Conservation (phyloP, 345 rosid species). For the Lepidium sativum region DNA sequence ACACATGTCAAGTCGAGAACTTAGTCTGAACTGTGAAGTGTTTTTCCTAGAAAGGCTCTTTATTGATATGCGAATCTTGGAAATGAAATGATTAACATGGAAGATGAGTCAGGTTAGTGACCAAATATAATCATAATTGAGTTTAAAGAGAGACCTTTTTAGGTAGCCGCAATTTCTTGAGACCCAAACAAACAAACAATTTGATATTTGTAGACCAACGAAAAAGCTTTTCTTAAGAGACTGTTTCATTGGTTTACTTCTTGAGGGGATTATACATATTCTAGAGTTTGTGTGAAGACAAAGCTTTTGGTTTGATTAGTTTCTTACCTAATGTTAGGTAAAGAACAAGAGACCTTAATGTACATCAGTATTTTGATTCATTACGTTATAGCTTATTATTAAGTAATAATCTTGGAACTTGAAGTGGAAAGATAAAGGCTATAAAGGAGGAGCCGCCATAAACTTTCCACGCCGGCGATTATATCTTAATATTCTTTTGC, state of each 20-base stretch:
- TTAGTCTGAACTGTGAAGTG: slow-evolving; percentile 25
- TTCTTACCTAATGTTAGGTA: slow-evolving; percentile 18
- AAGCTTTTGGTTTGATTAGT: background rate
- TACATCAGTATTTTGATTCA: background rate
- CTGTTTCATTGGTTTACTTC: slow-evolving; percentile 23
- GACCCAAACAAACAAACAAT: slow-evolving; percentile 43
- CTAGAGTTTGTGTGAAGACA: slow-evolving; percentile 13
- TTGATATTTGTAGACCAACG: slow-evolving; percentile 8
- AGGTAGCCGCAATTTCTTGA: slow-evolving; percentile 71
- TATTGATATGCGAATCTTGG: slow-evolving; percentile 15
- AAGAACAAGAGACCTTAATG: slow-evolving; percentile 15
- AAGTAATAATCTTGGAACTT: slow-evolving; percentile 21
- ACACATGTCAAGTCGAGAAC: slow-evolving; percentile 37
- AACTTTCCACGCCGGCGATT: slow-evolving; percentile 27
- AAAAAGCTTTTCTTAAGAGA: background rate
- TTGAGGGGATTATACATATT: slow-evolving; percentile 29
- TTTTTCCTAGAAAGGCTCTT: slow-evolving; percentile 1
- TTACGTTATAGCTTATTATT: background rate
- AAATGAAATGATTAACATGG: slow-evolving; percentile 13
- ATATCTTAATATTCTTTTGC: background rate
- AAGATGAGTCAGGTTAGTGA: slow-evolving; percentile 10
- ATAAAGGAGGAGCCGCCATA: slow-evolving; percentile 27
- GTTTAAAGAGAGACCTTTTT: slow-evolving; percentile 16
- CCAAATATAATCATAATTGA: slow-evolving; percentile 10
- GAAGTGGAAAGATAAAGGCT: slow-evolving; percentile 24